Base-by-base conservation (phyloP, 2,329 filamentous ascomycete species). In the Fusarium coffeatum region DNA sequence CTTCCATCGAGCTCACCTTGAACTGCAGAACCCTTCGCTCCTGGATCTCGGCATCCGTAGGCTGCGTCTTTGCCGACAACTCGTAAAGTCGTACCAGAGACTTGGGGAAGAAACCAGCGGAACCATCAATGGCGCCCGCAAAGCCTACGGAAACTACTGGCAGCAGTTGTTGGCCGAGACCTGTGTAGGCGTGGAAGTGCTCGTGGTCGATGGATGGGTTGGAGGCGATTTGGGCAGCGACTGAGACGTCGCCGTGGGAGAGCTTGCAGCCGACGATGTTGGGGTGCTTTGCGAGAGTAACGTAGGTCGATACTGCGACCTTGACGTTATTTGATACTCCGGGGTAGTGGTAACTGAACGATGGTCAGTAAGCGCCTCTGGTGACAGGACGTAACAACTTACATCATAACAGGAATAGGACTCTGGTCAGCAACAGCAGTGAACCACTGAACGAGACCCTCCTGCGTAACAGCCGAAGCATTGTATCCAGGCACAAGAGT, bases 261-360 rank as follows among this genome's bases (percentile, higher is more conserved):
- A 92, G 86, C 80, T 92, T 92, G 80, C 87, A 90, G 53, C 89
- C 89, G 6, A 91, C 89, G 61, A 91, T 90, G 74, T 91, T 91
- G 30, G 87, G 84, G 76, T 91, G 89, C 57, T 84, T 80, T 9
- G 89, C 83, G 27, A 92, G 86, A 0, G 75, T 77, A 20, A 77
- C 87, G 74, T 88, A 89, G 0, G 88, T 89, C 11, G 85, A 82
- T 3, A 88, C 86, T 1, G 84, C 80, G 62, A 91, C 83, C 71
- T 84, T 83, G 72, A 91, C 81, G 72, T 88, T 87, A 81, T 91
- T 92, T 12, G 88, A 89, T 23, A 92, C 89, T 54, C 87, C 89
- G 2, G 89, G 89, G 78, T 90, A 90, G 78, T 90, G 86, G 77
- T 90, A 90, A 60, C 85, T 88, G 60, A 13, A 56, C 4, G 6